Base-by-base conservation (phyloP, 2,329 filamentous ascomycete species). In the Penicillium sp. region DNA sequence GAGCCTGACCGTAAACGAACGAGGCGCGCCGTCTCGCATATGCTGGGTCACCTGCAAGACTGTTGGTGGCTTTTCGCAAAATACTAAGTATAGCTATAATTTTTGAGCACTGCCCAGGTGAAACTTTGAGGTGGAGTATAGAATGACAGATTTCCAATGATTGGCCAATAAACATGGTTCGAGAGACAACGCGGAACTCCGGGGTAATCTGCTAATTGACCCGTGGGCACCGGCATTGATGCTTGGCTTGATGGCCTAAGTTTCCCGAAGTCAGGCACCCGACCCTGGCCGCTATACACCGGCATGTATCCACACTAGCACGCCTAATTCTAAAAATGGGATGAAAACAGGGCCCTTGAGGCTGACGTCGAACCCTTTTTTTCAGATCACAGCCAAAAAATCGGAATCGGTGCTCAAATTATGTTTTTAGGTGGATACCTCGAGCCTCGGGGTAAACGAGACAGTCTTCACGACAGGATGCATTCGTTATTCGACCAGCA, bases 251-350 rank as follows among this genome's bases (percentile, higher is more conserved):
- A 18, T 8, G 9, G 10, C 14, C 11, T 31, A 27, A 6, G 3
- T 8, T 36, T 13, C 7, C 34, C 22, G 24, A 27, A 27, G 8
- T 27, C 24, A 27, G 24, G 24, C 3, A 27, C 24, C 24, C 24
- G 24, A 27, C 24, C 24, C 24, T 5, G 24, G 24, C 18, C 18
- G 18, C 18, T 18, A 18, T 18, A 8, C 24, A 27, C 24, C 24
- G 5, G 24, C 24, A 8, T 27, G 8, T 27, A 27, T 4, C 32
- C 16, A 13, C 14, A 9, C 21, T 14, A 21, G 46, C 9, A 48
- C 46, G 46, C 34, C 46, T 48, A 22, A 48, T 48, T 40, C 22
- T 40, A 48, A 29, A 48, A 39, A 38, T 36, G 21, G 21, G 27
- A 29, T n/a, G 8, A 8, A 27, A 5, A 2, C 24, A 8, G 4